Conservation (phyloP, 140 eudicot genomes). For the Ambrosia hybrid region DNA sequence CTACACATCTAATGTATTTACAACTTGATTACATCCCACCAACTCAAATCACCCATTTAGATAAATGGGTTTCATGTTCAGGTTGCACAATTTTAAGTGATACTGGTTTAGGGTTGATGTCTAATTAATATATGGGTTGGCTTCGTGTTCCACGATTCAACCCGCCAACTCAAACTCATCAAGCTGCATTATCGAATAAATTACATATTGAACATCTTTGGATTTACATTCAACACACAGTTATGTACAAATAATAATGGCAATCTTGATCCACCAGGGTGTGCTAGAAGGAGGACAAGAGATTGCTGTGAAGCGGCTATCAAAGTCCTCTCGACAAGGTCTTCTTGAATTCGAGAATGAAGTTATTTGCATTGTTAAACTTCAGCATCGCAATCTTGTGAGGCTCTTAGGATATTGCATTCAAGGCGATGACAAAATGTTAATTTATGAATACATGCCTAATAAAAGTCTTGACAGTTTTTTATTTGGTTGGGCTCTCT, state of each 20-base stretch:
- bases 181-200: background rate
- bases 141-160: too few relatives aligned
- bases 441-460: slow-evolving; percentile 18
- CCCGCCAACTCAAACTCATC: too few relatives aligned
- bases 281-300: slow-evolving; percentile 22
- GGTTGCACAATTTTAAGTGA: too few relatives aligned
- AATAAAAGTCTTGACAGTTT: background rate
- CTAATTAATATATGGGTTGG: too few relatives aligned
- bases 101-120: too few relatives aligned
- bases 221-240: background rate
- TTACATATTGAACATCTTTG: background rate
- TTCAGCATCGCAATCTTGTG: slow-evolving; percentile 39
- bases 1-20: too few relatives aligned
- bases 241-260: background rate
- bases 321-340: slow-evolving; percentile 16
- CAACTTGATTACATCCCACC: too few relatives aligned
- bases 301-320: slow-evolving; percentile 22
- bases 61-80: too few relatives aligned
- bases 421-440: slow-evolving; percentile 15
- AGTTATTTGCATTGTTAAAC: slow-evolving; percentile 21
- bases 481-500: slow-evolving; percentile 8
- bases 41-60: too few relatives aligned
- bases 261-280: slow-evolving; percentile 14
- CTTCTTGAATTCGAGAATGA: slow-evolving; percentile 25
- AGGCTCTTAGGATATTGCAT: slow-evolving; percentile 36